These are phyloP conservation scores for Nissolia schottii DNA, from an alignment of 306 rosid genomes.

Conservation along the genomic window DNA sequence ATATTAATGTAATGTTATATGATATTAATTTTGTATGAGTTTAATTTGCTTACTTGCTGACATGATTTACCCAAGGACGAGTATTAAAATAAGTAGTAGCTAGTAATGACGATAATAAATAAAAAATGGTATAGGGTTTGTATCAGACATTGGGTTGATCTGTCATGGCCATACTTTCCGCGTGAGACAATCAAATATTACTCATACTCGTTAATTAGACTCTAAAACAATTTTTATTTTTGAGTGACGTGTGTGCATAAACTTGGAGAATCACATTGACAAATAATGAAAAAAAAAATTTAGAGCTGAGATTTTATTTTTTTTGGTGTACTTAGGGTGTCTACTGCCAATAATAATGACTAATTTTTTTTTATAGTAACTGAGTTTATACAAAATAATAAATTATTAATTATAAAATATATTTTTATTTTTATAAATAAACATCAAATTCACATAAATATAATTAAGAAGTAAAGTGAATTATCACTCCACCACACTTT, in stretches of 20 bases:
- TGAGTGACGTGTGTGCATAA: slow-evolving; percentile 22
- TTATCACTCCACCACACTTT: no score
- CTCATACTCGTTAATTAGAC: slow-evolving; percentile 2
- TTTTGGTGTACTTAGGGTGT: no score
- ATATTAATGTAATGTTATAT: neutral
- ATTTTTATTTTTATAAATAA: no score
- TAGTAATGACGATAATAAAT: neutral
- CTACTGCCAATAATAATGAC: no score
- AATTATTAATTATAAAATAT: no score
- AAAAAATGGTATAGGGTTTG: neutral
- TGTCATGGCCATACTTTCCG: slow-evolving; percentile 26
- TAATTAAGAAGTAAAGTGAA: no score
- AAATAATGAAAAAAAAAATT: neutral
- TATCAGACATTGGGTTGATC: neutral
- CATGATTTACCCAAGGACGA: slow-evolving; percentile 13
- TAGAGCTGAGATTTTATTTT: no score
- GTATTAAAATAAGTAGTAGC: neutral
- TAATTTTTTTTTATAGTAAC: no score
- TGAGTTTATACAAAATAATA: no score
- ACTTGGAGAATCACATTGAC: slow-evolving; percentile 10
- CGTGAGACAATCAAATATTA: slow-evolving; percentile 25
- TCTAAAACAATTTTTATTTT: slow-evolving; percentile 3
- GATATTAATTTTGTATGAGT: neutral
- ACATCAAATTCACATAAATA: no score
- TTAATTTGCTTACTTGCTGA: neutral